Percentiles rank a stretch among this genome's conserved stretches.
Conservation (phyloP, 441 rosid species). For the Gossypium trilobum region DNA sequence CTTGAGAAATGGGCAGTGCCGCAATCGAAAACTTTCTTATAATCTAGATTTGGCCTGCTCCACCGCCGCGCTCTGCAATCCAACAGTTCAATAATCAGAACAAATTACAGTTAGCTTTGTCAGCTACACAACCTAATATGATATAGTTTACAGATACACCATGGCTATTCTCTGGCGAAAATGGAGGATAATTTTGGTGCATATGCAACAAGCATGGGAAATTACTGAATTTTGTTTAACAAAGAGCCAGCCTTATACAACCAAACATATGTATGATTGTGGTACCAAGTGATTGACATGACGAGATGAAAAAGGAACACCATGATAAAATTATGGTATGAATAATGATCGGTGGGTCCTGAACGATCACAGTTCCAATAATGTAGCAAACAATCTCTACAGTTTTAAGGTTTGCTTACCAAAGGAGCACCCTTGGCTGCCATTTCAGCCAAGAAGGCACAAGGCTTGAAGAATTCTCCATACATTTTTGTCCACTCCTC, state of each 20-base stretch:
- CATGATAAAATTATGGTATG: too few species aligned
- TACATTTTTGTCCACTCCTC: slow-evolving; percentile 73
- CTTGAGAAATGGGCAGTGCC: background rate
- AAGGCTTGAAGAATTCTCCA: slow-evolving; percentile 88
- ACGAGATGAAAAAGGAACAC: too few species aligned
- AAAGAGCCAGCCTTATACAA: too few species aligned
- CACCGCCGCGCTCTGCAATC: slow-evolving; percentile 54
- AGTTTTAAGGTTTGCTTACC: slow-evolving; percentile 34
- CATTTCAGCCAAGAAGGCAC: slow-evolving; percentile 73
- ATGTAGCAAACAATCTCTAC: background rate
- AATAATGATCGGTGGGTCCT: too few species aligned
- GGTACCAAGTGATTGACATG: background rate
- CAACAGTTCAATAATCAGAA: slow-evolving; percentile 8
- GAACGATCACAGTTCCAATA: background rate
- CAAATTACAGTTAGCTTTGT: background rate
- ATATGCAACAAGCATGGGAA: background rate
- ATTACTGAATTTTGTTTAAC: background rate
- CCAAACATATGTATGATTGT: background rate
- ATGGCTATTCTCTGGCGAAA: background rate
- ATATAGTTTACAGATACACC: background rate
- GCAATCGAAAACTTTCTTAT: slow-evolving; percentile 21
- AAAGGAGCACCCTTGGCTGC: slow-evolving; percentile 72
- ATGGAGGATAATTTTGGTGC: too few species aligned
- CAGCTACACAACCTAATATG: background rate
- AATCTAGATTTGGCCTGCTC: slow-evolving; percentile 51